A percentile compares a stretch with the other conserved stretches of the same genome.
These are phyloP conservation scores for Myxozyma neotropica DNA, from an alignment of 805 yeast genomes.

Conservation along the genomic window DNA sequence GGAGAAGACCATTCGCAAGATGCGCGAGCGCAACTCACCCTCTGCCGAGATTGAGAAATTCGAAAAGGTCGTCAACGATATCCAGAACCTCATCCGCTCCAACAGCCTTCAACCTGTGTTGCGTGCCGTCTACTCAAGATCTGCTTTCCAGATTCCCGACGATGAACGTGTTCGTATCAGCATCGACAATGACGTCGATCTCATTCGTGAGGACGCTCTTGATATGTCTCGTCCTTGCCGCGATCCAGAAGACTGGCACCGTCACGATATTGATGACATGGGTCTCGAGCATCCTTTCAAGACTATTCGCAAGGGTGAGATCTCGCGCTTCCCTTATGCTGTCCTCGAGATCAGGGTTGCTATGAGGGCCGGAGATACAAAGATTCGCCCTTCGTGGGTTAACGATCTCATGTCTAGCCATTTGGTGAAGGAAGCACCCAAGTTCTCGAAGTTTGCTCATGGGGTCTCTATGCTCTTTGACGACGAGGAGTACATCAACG, in stretches of 20 bases:
- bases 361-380: constrained; percentile 34
- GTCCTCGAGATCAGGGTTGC: constrained; percentile 75
- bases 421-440: constrained; percentile 90
- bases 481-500: constrained; percentile 80
- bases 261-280: constrained; percentile 81
- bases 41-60: constrained; percentile 53
- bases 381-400: constrained; percentile 59
- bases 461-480: constrained; percentile 86
- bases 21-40: constrained; percentile 60
- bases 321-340: constrained; percentile 48
- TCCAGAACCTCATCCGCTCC: constrained; percentile 64
- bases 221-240: constrained; percentile 86
- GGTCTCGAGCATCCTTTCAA: constrained; percentile 67
- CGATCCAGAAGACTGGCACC: constrained; percentile 87
- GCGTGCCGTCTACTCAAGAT: constrained; percentile 83
- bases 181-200: constrained; percentile 84
- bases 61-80: constrained; percentile 57
- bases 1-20: constrained; percentile 59
- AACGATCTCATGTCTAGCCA: constrained; percentile 81
- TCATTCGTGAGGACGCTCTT: constrained; percentile 87
- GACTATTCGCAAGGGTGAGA: constrained; percentile 83
- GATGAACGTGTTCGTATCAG: constrained; percentile 89
- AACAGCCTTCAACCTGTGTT: constrained; percentile 79
- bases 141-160: constrained; percentile 98
- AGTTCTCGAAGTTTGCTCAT: constrained; percentile 88